phyloP scores from a whole-genome alignment of 768 basidiomycete species.

The Suillus cothurnatus region DNA sequence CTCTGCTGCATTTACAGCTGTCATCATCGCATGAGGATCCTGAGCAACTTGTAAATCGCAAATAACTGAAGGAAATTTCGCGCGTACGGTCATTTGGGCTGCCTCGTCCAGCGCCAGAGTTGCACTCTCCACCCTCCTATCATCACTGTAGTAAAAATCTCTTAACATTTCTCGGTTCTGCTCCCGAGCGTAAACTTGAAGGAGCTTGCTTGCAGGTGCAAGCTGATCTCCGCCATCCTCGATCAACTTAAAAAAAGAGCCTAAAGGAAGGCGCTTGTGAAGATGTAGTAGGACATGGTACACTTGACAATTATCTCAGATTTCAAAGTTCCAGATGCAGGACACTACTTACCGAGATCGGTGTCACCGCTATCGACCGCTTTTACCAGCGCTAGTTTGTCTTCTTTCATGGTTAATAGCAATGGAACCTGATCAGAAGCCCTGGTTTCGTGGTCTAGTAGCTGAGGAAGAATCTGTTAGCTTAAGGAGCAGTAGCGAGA shows the following conservation, averaged over 20 bases:
- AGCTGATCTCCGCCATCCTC: slow-evolving; percentile 85
- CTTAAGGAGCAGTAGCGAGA: not conserved
- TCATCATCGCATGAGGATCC: slow-evolving; percentile 74
- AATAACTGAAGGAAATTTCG: not conserved
- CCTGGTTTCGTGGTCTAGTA: slow-evolving; percentile 88
- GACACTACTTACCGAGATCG: slow-evolving; percentile 69
- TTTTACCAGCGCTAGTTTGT: slow-evolving; percentile 81
- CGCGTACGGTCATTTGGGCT: slow-evolving; percentile 57
- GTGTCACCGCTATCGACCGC: slow-evolving; percentile 95
- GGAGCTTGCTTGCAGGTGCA: slow-evolving; percentile 71
- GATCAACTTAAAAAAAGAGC: slow-evolving; percentile 91
- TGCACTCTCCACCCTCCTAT: slow-evolving; percentile 91
- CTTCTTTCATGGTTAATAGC: slow-evolving; percentile 93
- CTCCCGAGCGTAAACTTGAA: slow-evolving; percentile 90
- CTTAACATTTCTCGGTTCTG: slow-evolving; percentile 90
- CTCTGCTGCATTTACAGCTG: slow-evolving; percentile 77
- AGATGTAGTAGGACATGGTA: slow-evolving; percentile 92
- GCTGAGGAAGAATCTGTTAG: slow-evolving; percentile 40
- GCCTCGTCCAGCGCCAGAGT: slow-evolving; percentile 88
- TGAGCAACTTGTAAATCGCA: slow-evolving; percentile 30
- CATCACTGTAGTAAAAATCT: slow-evolving; percentile 98
- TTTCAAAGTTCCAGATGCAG: not conserved
- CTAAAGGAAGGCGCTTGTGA: slow-evolving; percentile 79
- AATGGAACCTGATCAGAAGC: slow-evolving; percentile 94
- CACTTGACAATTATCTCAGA: slow-evolving; percentile 49